phyloP scores from a whole-genome alignment of 768 basidiomycete species.

The Gautieria morchelliformis region DNA sequence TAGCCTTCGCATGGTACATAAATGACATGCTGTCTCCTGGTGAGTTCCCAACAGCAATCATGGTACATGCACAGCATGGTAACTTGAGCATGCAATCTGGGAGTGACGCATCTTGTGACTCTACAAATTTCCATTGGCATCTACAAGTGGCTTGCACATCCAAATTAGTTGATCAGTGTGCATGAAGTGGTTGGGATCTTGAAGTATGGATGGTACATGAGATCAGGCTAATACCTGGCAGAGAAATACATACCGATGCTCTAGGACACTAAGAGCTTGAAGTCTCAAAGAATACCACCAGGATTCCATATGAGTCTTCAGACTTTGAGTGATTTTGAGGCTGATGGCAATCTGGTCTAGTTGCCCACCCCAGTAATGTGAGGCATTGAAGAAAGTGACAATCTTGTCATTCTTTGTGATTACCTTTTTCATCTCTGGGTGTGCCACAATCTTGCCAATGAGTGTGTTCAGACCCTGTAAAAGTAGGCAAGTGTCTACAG shows the following conservation, averaged over 20 bases:
- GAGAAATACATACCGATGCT: conserved; percentile 9
- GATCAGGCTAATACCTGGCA: not conserved
- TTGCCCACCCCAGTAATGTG: conserved; percentile 29
- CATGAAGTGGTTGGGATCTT: too few species aligned
- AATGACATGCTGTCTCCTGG: too few species aligned
- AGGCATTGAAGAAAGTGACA: conserved; percentile 24
- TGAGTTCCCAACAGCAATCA: too few species aligned
- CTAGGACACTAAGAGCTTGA: conserved; percentile 16
- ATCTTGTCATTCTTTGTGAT: conserved; percentile 16
- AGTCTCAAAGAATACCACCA: conserved; percentile 19
- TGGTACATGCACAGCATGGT: too few species aligned
- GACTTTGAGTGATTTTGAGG: not conserved
- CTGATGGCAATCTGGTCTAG: conserved; percentile 15
- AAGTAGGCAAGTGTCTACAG: conserved; percentile 20
- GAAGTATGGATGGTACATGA: too few species aligned
- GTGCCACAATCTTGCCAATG: conserved; percentile 20
- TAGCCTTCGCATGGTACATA: conserved; percentile 19
- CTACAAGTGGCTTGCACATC: too few species aligned
- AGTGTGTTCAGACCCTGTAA: conserved; percentile 23
- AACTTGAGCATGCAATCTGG: too few species aligned
- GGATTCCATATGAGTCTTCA: conserved; percentile 20
- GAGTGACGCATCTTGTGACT: too few species aligned
- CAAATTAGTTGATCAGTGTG: too few species aligned
- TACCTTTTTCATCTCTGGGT: conserved; percentile 15
- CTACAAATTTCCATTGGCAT: too few species aligned